Evolutionary conservation across 176 grass and related monocot species (phyloP).

Genomic region (Bromus sterilis): DNA sequence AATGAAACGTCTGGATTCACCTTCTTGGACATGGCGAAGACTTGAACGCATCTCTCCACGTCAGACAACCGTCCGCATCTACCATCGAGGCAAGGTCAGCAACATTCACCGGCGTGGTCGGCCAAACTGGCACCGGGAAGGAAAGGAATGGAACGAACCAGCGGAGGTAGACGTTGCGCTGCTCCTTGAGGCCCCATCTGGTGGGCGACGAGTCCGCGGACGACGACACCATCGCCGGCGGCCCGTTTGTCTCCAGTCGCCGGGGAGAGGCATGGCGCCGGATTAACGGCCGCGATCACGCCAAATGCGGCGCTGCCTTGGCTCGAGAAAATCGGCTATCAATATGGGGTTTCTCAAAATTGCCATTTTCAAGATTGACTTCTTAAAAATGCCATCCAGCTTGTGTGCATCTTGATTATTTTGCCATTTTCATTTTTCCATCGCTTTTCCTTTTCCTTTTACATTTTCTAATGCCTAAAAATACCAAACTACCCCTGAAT

Average conservation of each 20-base stretch:
- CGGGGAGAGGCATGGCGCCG: neutral
- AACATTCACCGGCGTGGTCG: no score
- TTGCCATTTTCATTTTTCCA: no score
- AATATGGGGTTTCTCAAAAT: no score
- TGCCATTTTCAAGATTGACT: no score
- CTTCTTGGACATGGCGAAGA: conserved; percentile 93
- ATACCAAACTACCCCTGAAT: no score
- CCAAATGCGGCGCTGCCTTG: conserved; percentile 14
- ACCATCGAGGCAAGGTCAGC: neutral
- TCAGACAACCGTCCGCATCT: conserved; percentile 77
- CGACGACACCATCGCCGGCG: conserved; percentile 22
- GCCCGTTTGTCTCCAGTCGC: neutral
- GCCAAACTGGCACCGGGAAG: no score
- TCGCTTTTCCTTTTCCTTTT: no score
- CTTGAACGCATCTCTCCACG: conserved; percentile 78
- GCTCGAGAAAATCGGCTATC: no score
- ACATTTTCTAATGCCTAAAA: no score
- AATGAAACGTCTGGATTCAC: neutral
- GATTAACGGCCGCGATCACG: neutral
- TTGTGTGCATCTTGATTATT: no score
- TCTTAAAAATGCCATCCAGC: no score
- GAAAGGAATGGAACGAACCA: conserved; percentile 36
- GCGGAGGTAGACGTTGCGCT: conserved; percentile 40
- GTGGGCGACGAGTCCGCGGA: conserved; percentile 27
- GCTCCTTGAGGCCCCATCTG: conserved; percentile 36